These are phyloP conservation scores for Quercus agrifolia DNA, from an alignment of 306 rosid species.

Conservation along the genomic window DNA sequence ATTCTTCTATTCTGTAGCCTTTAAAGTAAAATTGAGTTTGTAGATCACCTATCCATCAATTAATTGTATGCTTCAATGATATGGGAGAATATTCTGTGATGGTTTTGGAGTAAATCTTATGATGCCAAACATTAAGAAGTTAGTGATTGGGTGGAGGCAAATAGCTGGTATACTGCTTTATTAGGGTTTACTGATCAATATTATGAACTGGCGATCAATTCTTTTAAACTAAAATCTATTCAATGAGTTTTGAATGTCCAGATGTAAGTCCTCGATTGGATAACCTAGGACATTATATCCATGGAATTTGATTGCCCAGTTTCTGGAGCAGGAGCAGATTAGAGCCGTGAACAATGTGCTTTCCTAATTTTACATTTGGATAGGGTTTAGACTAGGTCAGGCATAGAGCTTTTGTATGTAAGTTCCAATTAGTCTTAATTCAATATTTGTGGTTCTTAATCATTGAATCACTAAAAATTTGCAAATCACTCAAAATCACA, in stretches of 20 bases:
- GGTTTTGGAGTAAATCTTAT: not conserved
- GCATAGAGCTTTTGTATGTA: too few species aligned
- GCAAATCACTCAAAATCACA: too few species aligned
- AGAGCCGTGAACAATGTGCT: too few species aligned
- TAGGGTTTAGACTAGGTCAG: too few species aligned
- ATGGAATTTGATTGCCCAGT: too few species aligned
- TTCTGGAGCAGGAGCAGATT: too few species aligned
- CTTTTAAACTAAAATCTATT: not conserved
- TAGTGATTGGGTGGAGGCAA: not conserved
- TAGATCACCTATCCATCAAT: not conserved
- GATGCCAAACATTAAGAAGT: not conserved
- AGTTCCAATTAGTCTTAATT: too few species aligned
- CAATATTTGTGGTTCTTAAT: too few species aligned
- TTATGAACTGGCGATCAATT: not conserved
- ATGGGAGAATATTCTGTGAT: not conserved
- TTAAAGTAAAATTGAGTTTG: not conserved
- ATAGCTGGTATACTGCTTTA: not conserved
- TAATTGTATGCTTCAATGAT: not conserved
- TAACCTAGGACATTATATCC: not conserved
- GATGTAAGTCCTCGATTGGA: not conserved
- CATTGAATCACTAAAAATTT: too few species aligned
- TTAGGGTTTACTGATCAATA: not conserved
- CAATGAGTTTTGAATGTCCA: not conserved
- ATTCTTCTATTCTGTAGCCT: not conserved
- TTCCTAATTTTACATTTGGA: too few species aligned